Evolutionary conservation across 768 basidiomycete species (phyloP), one percentile per base, ranked within the genome.

Genomic region (Amanita jacksonii): DNA sequence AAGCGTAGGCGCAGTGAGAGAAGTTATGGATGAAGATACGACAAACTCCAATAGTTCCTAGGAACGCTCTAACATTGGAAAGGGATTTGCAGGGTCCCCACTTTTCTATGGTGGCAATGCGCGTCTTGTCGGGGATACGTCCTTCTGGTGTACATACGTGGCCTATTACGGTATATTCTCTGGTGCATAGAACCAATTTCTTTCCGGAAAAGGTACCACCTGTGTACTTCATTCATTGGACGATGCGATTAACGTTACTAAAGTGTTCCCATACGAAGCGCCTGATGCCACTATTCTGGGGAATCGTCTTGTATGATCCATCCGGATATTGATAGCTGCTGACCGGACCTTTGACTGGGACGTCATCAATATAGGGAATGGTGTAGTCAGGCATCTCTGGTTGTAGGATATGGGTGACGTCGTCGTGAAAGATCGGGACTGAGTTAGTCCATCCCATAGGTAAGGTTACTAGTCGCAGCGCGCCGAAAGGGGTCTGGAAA

Each of bases 181-280:
- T 32, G 4, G 30, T 34, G 24, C 53, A 60, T 1, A 61, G 15
- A 0, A 43, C 7, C 3, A 49, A 19, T 33, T 62, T 61, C 25
- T 49, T 38, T 4, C 45, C 54, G 3, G 55, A 59, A 30, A 62
- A 57, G 5, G 61, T 66, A 0, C 50, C 61, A 3, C 65, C 60
- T 3, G 47, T 42, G 28, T 53, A 48, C 20, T 53, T 57, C 3
- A 70, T 53, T 1, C 57, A 41, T 22, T 62, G 58, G 0, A 69
- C 47, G 9, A 69, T 48, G 2, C 62, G 48, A 41, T 70, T 62
- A 19, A 66, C 41, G 33, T 60, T 54, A 3, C 55, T 18, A 1
- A 62, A 49, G 47, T 70, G 66, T 49, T 68, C 63, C 62, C 62
- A n/a, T n/a, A 70, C 52, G 35, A 70, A 73, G 0, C 57, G 44